A percentile compares a stretch with the other conserved stretches of the same genome.
phyloP scores from a whole-genome alignment of 1,284 basidiomycete genomes.

The Xanthoconium separans region DNA sequence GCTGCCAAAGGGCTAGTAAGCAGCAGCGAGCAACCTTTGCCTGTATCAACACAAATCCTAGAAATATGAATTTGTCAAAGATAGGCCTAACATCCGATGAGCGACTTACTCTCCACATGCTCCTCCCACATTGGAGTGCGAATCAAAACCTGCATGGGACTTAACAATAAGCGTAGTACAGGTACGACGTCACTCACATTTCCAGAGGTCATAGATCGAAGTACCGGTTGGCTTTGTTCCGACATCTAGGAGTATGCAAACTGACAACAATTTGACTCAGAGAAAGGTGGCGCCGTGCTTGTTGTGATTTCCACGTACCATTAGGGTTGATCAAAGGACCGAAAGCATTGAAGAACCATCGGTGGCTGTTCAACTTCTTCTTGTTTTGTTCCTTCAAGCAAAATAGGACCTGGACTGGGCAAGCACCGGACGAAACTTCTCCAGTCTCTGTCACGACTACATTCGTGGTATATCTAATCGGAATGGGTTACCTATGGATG shows the following conservation, averaged over 20 bases:
- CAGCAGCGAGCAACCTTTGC: slow-evolving; percentile 76
- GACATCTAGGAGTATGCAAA: slow-evolving; percentile 86
- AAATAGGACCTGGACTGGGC: slow-evolving; percentile 91
- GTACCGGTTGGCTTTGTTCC: slow-evolving; percentile 93
- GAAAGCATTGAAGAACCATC: slow-evolving; percentile 98
- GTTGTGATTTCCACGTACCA: slow-evolving; percentile 40
- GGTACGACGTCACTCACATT: slow-evolving; percentile 50
- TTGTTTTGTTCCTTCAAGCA: slow-evolving; percentile 96
- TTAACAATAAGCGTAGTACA: slow-evolving; percentile 9
- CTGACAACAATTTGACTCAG: slow-evolving; percentile 34
- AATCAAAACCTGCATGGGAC: slow-evolving; percentile 71
- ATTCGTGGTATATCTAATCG: slow-evolving; percentile 68
- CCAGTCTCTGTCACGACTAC: slow-evolving; percentile 83
- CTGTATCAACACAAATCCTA: slow-evolving; percentile 84
- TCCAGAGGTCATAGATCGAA: slow-evolving; percentile 95
- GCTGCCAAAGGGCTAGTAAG: slow-evolving; percentile 86
- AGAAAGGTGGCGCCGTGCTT: neutral
- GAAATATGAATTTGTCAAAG: neutral
- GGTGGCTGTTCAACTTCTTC: slow-evolving; percentile 91
- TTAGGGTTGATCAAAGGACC: slow-evolving; percentile 85
- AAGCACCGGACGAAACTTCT: slow-evolving; percentile 78
- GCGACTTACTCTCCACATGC: slow-evolving; percentile 85
- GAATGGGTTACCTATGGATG: slow-evolving; percentile 13
- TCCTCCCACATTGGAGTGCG: slow-evolving; percentile 86
- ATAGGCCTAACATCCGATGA: neutral